Evolutionary conservation across 1,284 basidiomycete species (phyloP).

Genomic region (Ceratobasidium sp.): DNA sequence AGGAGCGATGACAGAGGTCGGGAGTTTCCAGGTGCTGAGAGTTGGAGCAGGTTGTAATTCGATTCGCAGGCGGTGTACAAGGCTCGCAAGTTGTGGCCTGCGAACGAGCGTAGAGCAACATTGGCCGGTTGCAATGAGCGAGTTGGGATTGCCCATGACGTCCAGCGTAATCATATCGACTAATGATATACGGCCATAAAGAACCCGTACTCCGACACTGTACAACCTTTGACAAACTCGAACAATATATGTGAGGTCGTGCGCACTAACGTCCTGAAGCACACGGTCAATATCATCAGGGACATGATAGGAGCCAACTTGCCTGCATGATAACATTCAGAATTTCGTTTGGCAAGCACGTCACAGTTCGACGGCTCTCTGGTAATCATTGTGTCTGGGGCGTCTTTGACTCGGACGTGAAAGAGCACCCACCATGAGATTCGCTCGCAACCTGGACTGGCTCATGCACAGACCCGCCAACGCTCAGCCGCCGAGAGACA

Average conservation of each 20-base stretch:
- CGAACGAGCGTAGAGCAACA: slow-evolving; percentile 29
- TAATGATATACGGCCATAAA: slow-evolving; percentile 15
- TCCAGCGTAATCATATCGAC: slow-evolving; percentile 21
- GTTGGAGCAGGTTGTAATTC: background rate
- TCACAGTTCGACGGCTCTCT: background rate
- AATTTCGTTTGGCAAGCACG: slow-evolving; percentile 18
- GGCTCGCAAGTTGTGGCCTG: slow-evolving; percentile 5
- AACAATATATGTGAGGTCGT: slow-evolving; percentile 21
- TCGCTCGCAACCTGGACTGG: background rate
- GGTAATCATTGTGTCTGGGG: background rate
- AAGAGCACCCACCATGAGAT: background rate
- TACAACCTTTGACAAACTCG: slow-evolving; percentile 14
- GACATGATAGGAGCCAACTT: background rate
- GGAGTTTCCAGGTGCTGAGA: background rate
- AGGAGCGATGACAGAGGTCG: slow-evolving; percentile 7
- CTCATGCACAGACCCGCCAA: background rate
- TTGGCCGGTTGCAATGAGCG: slow-evolving; percentile 6
- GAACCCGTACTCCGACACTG: slow-evolving; percentile 11
- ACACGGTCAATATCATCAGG: background rate
- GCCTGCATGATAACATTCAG: slow-evolving; percentile 13
- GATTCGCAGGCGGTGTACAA: slow-evolving; percentile 7
- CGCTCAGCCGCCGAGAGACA: background rate
- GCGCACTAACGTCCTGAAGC: background rate
- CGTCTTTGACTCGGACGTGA: background rate
- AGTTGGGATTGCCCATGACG: slow-evolving; percentile 22